Evolutionary conservation across 495 filamentous ascomycete genomes (phyloP), one percentile per base, ranked within the genome.

Genomic region (Penicillium salamii): DNA sequence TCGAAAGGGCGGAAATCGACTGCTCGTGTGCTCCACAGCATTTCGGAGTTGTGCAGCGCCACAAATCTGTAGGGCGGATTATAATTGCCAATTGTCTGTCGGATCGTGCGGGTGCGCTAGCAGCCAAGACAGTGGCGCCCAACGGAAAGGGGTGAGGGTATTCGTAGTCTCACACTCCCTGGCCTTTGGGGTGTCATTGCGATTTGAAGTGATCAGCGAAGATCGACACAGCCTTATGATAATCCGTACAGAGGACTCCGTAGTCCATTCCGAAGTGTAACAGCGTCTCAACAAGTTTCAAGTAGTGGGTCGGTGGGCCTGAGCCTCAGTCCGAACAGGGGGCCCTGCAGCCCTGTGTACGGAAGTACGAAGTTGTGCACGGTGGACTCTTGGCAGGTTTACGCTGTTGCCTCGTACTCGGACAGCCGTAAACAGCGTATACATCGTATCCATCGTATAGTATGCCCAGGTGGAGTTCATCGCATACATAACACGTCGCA

Each of bases 1-100:
- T 29, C 26, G 33, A 23, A 23, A 32, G 2, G 33, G 36, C 36
- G 18, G 17, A 40, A 26, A 32, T 40, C 29, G 35, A 48, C n/a
- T 40, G 45, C 45, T 48, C 45, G 34, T 35, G 35, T 39, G 44
- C 46, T 48, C 46, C 46, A 48, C 46, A 47, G 18, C 23, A 28
- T 28, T 28, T 47, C 44, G 44, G 44, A 47, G 24, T 34, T 44
- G 42, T 46, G 35, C 24, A 34, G 33, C 43, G 42, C 43, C 32
- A 46, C 21, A 37, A 4, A 8, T 36, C 43, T 23, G 14, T 36
- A 28, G 29, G 29, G 29, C 29, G 9, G 23, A 36, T 31, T 19
- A 44, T 31, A 44, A 44, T 35, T 36, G 32, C 14, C 13, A 41
- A 28, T 14, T 32, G 11, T 32, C 13, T 9, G 13, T 36, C 32